These are phyloP conservation scores for Cyanidium caldarium DNA, from an alignment of 23 red algal species.

Conservation along the genomic window DNA sequence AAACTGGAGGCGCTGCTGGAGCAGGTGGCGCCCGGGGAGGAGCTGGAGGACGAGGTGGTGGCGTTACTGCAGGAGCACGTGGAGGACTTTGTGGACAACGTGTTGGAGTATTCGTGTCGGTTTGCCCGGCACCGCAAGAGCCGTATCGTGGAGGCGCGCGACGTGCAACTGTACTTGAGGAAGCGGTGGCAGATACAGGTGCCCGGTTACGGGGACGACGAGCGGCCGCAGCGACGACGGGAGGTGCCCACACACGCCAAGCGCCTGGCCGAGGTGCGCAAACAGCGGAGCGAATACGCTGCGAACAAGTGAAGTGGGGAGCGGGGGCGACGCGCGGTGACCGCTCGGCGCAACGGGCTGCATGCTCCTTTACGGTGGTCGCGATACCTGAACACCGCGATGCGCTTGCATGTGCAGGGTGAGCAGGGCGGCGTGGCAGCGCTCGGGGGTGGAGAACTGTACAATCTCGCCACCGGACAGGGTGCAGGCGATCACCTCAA, in stretches of 20 bases:
- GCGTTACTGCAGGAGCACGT: constrained; percentile 92
- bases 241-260: neutral
- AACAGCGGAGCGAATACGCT: neutral
- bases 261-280: neutral
- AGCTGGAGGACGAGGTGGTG: constrained; percentile 49
- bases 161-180: constrained; percentile 61
- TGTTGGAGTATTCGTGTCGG: constrained; percentile 60
- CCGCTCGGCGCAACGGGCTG: neutral
- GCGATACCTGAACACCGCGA: neutral
- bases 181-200: constrained; percentile 46
- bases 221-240: constrained; percentile 2
- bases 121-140: constrained; percentile 70
- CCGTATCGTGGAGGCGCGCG: constrained; percentile 50
- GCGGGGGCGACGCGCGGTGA: neutral
- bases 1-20: constrained; percentile 46
- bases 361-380: neutral
- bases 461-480: neutral
- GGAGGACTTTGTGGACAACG: constrained; percentile 78
- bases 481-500: neutral
- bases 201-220: constrained; percentile 73
- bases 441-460: neutral
- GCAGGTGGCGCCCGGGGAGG: constrained; percentile 66
- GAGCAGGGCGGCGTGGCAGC: neutral
- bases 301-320: neutral
- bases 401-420: neutral